A percentile compares a stretch with the other conserved stretches of the same genome.
Conservation (phyloP, 2,329 filamentous ascomycete genomes). For the Phoma herbarum region DNA sequence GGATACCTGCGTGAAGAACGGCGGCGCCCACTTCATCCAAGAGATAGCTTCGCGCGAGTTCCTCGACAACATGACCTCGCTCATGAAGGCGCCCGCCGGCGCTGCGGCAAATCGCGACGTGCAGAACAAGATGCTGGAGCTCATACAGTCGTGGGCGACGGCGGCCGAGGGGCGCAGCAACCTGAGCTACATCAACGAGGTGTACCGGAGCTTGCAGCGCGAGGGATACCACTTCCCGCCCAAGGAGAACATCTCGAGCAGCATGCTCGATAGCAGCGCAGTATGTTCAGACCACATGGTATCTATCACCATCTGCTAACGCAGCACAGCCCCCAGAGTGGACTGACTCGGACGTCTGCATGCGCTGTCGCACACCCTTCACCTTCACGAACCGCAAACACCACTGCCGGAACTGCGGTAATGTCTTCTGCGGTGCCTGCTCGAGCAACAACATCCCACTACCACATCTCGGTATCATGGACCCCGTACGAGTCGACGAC, state of each 20-base stretch:
- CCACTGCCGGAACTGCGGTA: slow-evolving; percentile 97
- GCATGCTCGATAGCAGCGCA: slow-evolving; percentile 96
- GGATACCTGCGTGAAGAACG: slow-evolving; percentile 98
- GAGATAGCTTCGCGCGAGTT: slow-evolving; percentile 98
- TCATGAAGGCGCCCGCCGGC: slow-evolving; percentile 80
- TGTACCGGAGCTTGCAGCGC: slow-evolving; percentile 80
- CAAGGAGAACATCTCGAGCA: slow-evolving; percentile 85
- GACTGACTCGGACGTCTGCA: slow-evolving; percentile 97
- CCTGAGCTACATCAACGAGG: slow-evolving; percentile 85
- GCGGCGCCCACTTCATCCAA: slow-evolving; percentile 89
- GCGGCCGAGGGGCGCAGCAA: slow-evolving; percentile 87
- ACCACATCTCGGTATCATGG: slow-evolving; percentile 90
- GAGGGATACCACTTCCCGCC: slow-evolving; percentile 93
- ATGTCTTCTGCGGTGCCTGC: slow-evolving; percentile 95
- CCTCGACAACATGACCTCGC: slow-evolving; percentile 93
- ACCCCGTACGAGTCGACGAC: slow-evolving; percentile 93
- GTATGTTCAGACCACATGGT: slow-evolving; percentile 62
- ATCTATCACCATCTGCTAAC: slow-evolving; percentile 2
- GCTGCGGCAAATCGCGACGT: slow-evolving; percentile 85
- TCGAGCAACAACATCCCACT: slow-evolving; percentile 88
- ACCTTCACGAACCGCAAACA: slow-evolving; percentile 99
- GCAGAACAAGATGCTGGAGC: slow-evolving; percentile 86
- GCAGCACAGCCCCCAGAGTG: slow-evolving; percentile 83
- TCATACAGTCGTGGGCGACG: slow-evolving; percentile 92
- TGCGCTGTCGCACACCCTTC: slow-evolving; percentile 94